Base-by-base conservation (phyloP, 305 asterid species). In the Fraxinus nigra region DNA sequence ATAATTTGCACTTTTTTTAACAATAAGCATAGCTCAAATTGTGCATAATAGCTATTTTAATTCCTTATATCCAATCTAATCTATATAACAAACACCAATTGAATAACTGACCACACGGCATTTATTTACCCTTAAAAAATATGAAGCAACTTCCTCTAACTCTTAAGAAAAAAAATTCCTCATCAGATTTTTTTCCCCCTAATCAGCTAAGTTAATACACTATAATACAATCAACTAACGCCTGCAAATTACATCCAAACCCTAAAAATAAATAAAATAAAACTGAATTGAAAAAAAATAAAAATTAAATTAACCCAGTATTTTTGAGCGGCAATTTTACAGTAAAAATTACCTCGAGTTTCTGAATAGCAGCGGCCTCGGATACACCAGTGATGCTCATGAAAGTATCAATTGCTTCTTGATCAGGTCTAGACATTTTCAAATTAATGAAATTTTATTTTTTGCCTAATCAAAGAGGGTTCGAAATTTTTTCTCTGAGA, bases 341-440 rank as follows among this genome's bases (percentile, higher is more conserved):
- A 63, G 24, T 72, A 28, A 78, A 61, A 43, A 72, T 51, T 79
- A 94, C 99, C 95, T 92, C 92, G 76, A 95, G 87, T 82, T 89
- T 92, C 75, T 81, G 91, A 86, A 91, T 86, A 78, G 99, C 97
- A 43, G 77, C 70, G 80, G 92, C 85, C 81, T 93, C 93, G 63
- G 94, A 81, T 38, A 84, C 92, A 85, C 95, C 97, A 75, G 99
- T 85, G 94, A 95, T 93, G 87, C 83, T 94, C 87, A 95, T 92
- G 81, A 93, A 93, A 40, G 95, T 94, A 1, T 89, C 91, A 87
- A 95, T 90, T 67, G 89, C 90, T 85, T 91, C 97, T 79, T 87
- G 95, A 92, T 89, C 90, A 85, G 92, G 92, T 81, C 85, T 90
- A 85, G 86, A 92, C 99, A 95, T 95, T 82, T 65, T 67, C 56